A percentile compares a stretch with the other conserved stretches of the same genome.
Conservation (phyloP, 2,329 filamentous ascomycete genomes). For the Ophiostoma sp. region DNA sequence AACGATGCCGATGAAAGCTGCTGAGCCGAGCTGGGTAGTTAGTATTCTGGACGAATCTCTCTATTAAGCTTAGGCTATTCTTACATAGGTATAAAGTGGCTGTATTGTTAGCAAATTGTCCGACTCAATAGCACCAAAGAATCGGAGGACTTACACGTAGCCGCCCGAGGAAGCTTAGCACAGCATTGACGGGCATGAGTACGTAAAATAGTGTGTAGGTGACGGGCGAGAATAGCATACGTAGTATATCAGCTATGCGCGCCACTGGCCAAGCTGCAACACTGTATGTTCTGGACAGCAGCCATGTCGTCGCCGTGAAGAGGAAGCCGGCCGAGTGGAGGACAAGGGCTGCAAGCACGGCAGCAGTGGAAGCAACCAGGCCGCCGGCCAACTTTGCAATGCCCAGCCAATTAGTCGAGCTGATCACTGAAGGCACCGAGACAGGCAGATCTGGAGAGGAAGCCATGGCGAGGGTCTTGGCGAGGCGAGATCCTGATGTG, state of each 20-base stretch:
- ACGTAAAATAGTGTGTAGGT: slow-evolving; percentile 35
- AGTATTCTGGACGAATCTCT: neutral
- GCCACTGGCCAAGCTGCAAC: slow-evolving; percentile 26
- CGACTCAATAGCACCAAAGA: neutral
- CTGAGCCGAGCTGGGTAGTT: slow-evolving; percentile 50
- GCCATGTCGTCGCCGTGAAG: slow-evolving; percentile 16
- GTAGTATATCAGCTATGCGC: slow-evolving; percentile 30
- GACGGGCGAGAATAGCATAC: slow-evolving; percentile 37
- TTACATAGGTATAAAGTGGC: slow-evolving; percentile 43
- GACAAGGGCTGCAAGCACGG: neutral
- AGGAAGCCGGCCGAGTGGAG: slow-evolving; percentile 2
- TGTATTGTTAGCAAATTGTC: slow-evolving; percentile 27
- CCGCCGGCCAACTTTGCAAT: slow-evolving; percentile 19
- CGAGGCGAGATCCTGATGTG: neutral
- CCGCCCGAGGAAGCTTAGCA: slow-evolving; percentile 32
- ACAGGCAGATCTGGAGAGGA: neutral
- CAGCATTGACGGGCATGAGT: slow-evolving; percentile 29
- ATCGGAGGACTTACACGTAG: slow-evolving; percentile 33
- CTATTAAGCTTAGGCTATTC: slow-evolving; percentile 23
- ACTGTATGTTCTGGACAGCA: slow-evolving; percentile 10
- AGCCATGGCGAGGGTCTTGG: neutral
- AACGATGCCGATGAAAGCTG: slow-evolving; percentile 60
- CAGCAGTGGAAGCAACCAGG: neutral
- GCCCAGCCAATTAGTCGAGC: slow-evolving; percentile 12
- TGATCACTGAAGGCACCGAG: neutral